These are phyloP conservation scores for Aspergillus diversus DNA, from an alignment of 495 filamentous ascomycete species.

Conservation along the genomic window DNA sequence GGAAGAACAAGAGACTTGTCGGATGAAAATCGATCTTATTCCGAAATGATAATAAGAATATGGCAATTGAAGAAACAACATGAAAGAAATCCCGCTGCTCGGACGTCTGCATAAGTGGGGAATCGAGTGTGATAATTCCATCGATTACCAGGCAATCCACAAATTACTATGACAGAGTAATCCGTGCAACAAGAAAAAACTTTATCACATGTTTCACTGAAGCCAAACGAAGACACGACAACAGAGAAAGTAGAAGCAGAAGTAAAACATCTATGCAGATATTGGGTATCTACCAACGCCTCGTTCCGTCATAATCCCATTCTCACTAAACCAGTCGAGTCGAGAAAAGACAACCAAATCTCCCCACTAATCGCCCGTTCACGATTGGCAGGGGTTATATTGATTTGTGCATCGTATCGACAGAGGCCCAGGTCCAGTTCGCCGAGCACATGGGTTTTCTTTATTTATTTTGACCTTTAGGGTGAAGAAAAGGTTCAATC, in stretches of 20 bases:
- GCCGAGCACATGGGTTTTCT: slow-evolving; percentile 36
- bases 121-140: neutral
- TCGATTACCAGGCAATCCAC: neutral
- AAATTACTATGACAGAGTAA: slow-evolving; percentile 20
- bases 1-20: too few relatives aligned
- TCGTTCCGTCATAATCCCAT: slow-evolving; percentile 52
- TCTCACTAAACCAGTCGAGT: slow-evolving; percentile 39
- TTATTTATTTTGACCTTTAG: slow-evolving; percentile 27
- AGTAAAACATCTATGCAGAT: slow-evolving; percentile 44
- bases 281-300: slow-evolving; percentile 57
- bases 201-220: slow-evolving; percentile 10
- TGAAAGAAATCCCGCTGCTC: neutral
- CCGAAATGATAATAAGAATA: slow-evolving; percentile 3
- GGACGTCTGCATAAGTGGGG: neutral
- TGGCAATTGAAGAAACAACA: neutral
- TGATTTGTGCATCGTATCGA: slow-evolving; percentile 36
- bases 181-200: slow-evolving; percentile 25
- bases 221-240: slow-evolving; percentile 34
- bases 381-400: slow-evolving; percentile 25
- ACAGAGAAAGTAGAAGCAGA: slow-evolving; percentile 35
- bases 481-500: slow-evolving; percentile 23
- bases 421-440: slow-evolving; percentile 42
- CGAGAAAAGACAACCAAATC: slow-evolving; percentile 27
- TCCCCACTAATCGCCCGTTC: slow-evolving; percentile 29
- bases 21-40: neutral